Base-by-base conservation (phyloP, 768 basidiomycete genomes). In the Boletus pseudo-olivaceus region DNA sequence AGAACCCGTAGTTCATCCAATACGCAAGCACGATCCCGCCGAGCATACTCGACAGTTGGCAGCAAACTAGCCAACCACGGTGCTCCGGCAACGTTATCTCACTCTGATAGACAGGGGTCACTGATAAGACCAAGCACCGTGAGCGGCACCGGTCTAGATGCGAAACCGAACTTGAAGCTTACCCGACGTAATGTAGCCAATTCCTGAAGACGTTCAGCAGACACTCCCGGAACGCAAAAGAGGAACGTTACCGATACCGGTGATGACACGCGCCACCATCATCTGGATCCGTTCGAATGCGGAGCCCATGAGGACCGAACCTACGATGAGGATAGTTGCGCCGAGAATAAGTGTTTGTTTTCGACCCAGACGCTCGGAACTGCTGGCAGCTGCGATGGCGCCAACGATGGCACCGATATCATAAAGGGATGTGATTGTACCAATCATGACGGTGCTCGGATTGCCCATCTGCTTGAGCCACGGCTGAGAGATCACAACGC, bases 401-500 rank as follows among this genome's bases (percentile, higher is more conserved):
- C 58, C 58, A 12, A 59, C 10, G 9, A 23, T n/a, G 34, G 58
- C 58, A 43, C 58, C 58, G 23, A 59, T 59, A 38, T 59, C 57
- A 27, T 59, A 59, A 14, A 59, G 47, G n/a, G 58, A 59, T 1
- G 58, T 59, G 12, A 59, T 54, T 4, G 59, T 60, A 15, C 59
- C 58, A 19, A 60, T 55, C 59, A 60, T 54, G 1, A 60, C 59
- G 14, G 53, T 47, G 12, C 59, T 55, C 10, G 57, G 59, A 34
- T 59, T 35, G 7, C 52, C 59, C 59, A 60, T 60, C 26, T 60
- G 49, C 15, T 20, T 29, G 32, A 60, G 49, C 58, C 59, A 60
- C 5, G 53, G 45, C 38, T 51, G 49, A 32, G 59, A 60, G 19
- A 60, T 1, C 7, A 60, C 49, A 12, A 60, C 41, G 10, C 58